Evolutionary conservation across 2,329 filamentous ascomycete species (phyloP).

Genomic region (Taxawa tesnikishii): DNA sequence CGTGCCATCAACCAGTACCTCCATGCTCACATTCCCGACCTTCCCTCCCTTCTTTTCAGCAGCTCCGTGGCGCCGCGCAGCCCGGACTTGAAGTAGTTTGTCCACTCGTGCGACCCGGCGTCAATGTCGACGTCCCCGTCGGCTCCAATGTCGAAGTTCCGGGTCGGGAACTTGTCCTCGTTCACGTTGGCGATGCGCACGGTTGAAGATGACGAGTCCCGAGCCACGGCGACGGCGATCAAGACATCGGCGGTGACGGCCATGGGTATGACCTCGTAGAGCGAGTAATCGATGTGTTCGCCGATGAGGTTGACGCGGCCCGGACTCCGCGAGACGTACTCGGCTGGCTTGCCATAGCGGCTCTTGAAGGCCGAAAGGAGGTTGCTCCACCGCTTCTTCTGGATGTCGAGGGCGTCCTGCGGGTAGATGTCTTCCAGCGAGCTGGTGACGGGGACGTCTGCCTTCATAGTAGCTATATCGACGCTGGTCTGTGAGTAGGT

Average conservation of each 20-base stretch:
- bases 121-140: constrained; percentile 55
- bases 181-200: constrained; percentile 74
- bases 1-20: constrained; percentile 79
- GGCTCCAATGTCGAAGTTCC: constrained; percentile 60
- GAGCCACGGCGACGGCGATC: constrained; percentile 58
- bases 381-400: constrained; percentile 63
- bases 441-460: constrained; percentile 57
- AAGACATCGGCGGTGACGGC: constrained; percentile 86
- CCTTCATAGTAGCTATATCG: constrained; percentile 17
- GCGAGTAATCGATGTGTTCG: constrained; percentile 97
- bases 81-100: constrained; percentile 96
- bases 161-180: constrained; percentile 59
- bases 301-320: constrained; percentile 97
- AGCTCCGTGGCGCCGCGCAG: constrained; percentile 70
- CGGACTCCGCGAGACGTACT: constrained; percentile 80
- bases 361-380: constrained; percentile 60
- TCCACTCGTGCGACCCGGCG: constrained; percentile 78
- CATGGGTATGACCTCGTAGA: constrained; percentile 93
- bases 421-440: constrained; percentile 77
- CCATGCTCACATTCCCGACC: constrained; percentile 65
- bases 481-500: no score
- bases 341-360: constrained; percentile 55
- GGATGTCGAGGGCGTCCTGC: constrained; percentile 51
- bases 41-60: constrained; percentile 51
- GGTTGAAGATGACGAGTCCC: constrained; percentile 42